Base-by-base conservation (phyloP, 768 basidiomycete genomes). In the Leccinum rimulosum region DNA sequence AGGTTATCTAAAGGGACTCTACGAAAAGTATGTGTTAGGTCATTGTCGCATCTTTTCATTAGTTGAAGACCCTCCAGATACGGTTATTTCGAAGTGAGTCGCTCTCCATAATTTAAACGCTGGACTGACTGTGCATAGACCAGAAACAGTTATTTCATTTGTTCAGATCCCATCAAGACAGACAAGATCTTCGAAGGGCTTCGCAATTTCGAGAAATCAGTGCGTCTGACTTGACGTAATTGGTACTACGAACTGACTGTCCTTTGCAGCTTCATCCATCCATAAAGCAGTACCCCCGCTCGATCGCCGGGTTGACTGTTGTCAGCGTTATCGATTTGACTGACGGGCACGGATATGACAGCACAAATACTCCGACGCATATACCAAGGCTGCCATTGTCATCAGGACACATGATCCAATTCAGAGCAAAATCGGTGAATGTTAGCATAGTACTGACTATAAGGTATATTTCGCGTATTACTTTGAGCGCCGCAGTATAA, bases 381-480 rank as follows among this genome's bases (percentile, higher is more conserved):
- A 74, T 79, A 63, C 87, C 91, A 12, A 72, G 74, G 28, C 74
- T 91, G 19, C 88, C 88, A 19, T 71, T 91, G 35, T 91, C 91
- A 19, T 86, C 85, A 0, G 87, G 91, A 6, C 87, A 95, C 63
- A 94, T 95, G 93, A 84, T 95, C 45, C 87, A 89, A 63, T 88
- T 95, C 70, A 76, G 84, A 54, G 88, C 84, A 3, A 61, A 61
- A 49, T 70, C 64, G 1, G 74, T 77, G 50, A 75, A 75, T 5
- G 79, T 76, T 25, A 82, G 74, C 61, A 79, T 93, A 47, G 82
- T 84, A 1, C 74, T 94, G 53, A 95, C 93, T 1, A 80, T 83
- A 36, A 78, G 91, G 89, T 89, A 70, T 8, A 76, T 68, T 14
- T 50, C 31, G 33, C 27, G 22, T 52, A 36, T 56, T n/a, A 31